phyloP scores from a whole-genome alignment of 805 yeast genomes.

The Torulaspora maleeae region DNA sequence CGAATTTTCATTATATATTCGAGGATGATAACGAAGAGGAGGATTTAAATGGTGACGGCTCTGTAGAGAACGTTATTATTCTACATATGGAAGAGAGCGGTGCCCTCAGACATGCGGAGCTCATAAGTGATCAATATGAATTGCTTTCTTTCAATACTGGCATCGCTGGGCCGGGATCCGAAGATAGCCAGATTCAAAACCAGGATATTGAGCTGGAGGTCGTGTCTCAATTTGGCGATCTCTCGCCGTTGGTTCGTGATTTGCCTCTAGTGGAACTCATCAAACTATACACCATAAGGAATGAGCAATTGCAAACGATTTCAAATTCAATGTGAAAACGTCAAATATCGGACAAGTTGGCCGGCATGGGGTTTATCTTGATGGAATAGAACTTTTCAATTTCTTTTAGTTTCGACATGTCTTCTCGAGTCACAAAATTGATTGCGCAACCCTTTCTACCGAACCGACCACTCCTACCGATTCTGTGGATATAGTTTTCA shows the following conservation, averaged over 20 bases:
- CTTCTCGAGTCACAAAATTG: conserved; percentile 83
- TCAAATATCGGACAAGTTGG: conserved; percentile 50
- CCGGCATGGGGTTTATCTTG: conserved; percentile 91
- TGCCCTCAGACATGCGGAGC: conserved; percentile 19
- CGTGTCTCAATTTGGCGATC: conserved; percentile 27
- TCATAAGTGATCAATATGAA: conserved; percentile 30
- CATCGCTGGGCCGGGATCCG: neutral
- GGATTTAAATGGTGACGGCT: conserved; percentile 11
- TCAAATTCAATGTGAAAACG: conserved; percentile 19
- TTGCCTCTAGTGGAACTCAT: conserved; percentile 24
- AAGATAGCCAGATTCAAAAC: conserved; percentile 1
- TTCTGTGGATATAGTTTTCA: conserved; percentile 95
- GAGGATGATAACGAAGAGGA: conserved; percentile 26
- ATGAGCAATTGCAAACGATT: conserved; percentile 26
- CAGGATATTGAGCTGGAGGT: conserved; percentile 26
- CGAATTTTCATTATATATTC: conserved; percentile 31
- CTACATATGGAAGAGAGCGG: conserved; percentile 22
- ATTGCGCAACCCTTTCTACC: conserved; percentile 98
- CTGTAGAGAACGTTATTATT: conserved; percentile 29
- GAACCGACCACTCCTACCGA: conserved; percentile 97
- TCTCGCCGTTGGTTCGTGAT: conserved; percentile 12
- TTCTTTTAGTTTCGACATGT: conserved; percentile 69
- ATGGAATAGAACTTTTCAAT: conserved; percentile 87
- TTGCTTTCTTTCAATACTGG: conserved; percentile 19
- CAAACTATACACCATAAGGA: conserved; percentile 25